Conservation (phyloP, 2,329 filamentous ascomycete species). For the Ophiostoma ips region DNA sequence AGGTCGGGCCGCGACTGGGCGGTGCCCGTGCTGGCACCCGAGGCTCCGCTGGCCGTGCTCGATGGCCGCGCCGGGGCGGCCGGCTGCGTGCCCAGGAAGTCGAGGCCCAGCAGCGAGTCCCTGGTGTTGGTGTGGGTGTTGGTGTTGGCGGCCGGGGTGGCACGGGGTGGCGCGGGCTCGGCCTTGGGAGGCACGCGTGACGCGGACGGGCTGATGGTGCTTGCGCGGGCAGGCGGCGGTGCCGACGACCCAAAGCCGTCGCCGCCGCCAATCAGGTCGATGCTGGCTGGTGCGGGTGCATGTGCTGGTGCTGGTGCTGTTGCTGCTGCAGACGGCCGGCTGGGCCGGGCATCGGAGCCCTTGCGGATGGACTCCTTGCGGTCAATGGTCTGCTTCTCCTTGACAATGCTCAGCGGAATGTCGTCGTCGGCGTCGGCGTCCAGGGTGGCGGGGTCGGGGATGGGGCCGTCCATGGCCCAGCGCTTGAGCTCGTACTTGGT, state of each 20-base stretch:
- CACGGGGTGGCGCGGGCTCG: conserved; percentile 51
- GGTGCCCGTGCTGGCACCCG: conserved; percentile 33
- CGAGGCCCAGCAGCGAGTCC: conserved; percentile 81
- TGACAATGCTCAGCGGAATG: conserved; percentile 47
- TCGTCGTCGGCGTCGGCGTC: conserved; percentile 81
- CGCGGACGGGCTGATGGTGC: conserved; percentile 54
- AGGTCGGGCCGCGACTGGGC: conserved; percentile 75
- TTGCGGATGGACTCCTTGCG: conserved; percentile 47
- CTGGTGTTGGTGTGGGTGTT: no score
- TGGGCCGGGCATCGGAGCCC: conserved; percentile 35
- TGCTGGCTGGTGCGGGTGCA: conserved; percentile 18
- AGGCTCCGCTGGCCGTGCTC: conserved; percentile 47
- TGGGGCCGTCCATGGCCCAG: conserved; percentile 97
- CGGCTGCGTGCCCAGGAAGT: conserved; percentile 69
- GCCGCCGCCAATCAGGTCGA: conserved; percentile 72
- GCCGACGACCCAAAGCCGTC: conserved; percentile 23
- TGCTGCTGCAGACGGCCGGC: conserved; percentile 18
- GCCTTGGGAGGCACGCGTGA: conserved; percentile 44
- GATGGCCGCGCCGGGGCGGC: conserved; percentile 65
- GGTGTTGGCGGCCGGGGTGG: conserved; percentile 25
- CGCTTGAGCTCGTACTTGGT: conserved; percentile 98
- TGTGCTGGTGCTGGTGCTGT: conserved; percentile 19
- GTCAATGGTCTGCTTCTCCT: conserved; percentile 52
- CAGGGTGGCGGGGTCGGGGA: conserved; percentile 81
- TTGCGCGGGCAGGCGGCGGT: conserved; percentile 50